Evolutionary conservation across 2,329 filamentous ascomycete species (phyloP).

Genomic region (Phaeoacremonium minimum): DNA sequence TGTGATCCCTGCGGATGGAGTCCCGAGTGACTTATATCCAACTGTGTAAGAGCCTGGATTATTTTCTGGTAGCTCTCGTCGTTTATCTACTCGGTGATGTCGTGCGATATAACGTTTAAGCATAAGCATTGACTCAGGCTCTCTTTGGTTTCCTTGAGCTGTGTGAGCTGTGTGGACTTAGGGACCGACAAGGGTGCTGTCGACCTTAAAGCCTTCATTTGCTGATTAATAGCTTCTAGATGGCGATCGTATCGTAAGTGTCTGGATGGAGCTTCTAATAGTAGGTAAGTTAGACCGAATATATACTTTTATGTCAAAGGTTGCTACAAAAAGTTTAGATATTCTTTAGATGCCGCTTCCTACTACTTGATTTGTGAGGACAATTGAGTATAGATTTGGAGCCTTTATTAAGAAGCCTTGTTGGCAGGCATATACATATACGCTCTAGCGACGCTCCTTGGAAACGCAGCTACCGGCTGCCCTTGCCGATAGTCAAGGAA

Average conservation of each 20-base stretch:
- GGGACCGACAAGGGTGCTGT: slow-evolving; percentile 1
- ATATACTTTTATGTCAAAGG: slow-evolving; percentile 5
- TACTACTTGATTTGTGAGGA: slow-evolving; percentile 5
- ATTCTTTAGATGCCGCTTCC: slow-evolving; percentile 3
- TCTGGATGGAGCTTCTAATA: slow-evolving; percentile 3
- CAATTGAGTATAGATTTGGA: slow-evolving; percentile 7
- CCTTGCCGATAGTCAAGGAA: too few relatives aligned
- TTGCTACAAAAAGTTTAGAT: slow-evolving; percentile 3
- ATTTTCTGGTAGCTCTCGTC: slow-evolving; percentile 8
- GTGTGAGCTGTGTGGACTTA: slow-evolving; percentile 3
- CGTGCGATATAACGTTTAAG: slow-evolving; percentile 2
- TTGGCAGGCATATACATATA: too few relatives aligned
- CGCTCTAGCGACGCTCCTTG: too few relatives aligned
- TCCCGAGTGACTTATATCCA: slow-evolving; percentile 1
- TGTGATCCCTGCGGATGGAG: neutral
- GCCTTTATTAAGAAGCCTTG: slow-evolving; percentile 7
- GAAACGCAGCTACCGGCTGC: too few relatives aligned
- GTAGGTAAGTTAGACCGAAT: neutral
- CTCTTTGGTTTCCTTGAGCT: slow-evolving; percentile 6
- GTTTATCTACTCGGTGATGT: slow-evolving; percentile 6
- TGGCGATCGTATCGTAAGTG: slow-evolving; percentile 6
- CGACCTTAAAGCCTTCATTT: slow-evolving; percentile 2
- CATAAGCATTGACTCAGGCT: slow-evolving; percentile 7
- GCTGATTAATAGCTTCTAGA: slow-evolving; percentile 2
- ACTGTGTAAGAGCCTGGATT: slow-evolving; percentile 5